Base-by-base conservation (phyloP, 2,329 filamentous ascomycete genomes). In the Capronia epimyces region DNA sequence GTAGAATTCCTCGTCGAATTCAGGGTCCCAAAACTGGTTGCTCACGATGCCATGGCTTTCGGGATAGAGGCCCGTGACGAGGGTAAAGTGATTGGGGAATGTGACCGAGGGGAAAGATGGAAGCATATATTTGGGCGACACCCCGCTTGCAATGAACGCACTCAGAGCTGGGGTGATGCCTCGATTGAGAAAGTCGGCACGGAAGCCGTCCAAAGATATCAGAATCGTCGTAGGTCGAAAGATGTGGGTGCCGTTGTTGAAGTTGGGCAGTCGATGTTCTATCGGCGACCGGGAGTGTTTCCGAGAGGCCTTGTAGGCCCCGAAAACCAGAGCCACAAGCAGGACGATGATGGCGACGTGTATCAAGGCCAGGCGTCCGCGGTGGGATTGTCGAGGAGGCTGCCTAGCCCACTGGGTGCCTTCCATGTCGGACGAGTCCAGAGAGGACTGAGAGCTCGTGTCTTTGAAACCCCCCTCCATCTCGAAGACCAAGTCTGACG, bases 51-150 rank as follows among this genome's bases (percentile, higher is more conserved):
- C 93, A 65, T 98, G 93, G 50, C 84, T 84, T 69, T 97, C 91
- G 0, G 93, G 93, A 61, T 97, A 89, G 21, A 97, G 71, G 0
- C 93, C 93, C 0, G 93, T 97, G 0, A 89, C 88, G 31, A 97
- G 75, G 0, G 91, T 96, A 67, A 91, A 96, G 67, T 97, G 93
- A 62, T 97, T 91, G 10, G 93, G 93, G 62, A 98, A 98, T 0
- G 93, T 98, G 40, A 98, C 88, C 18, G 88, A 95, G 0, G 93
- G 93, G 60, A 98, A 98, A 32, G 89, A 94, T 0, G 93, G 93
- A 5, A 82, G 78, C 89, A 98, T 96, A 69, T 91, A 96, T 58
- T 82, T 78, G 2, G 93, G 91, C 4, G 90, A 95, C 9, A 97
- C 83, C 24, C 93, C 93, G 58, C 89, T 82, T 53, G 81, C 79